Percentiles rank a stretch among this genome's conserved stretches.
Evolutionary conservation across 106 monocot species (phyloP).

Genomic region (Xerophyta viscosa): DNA sequence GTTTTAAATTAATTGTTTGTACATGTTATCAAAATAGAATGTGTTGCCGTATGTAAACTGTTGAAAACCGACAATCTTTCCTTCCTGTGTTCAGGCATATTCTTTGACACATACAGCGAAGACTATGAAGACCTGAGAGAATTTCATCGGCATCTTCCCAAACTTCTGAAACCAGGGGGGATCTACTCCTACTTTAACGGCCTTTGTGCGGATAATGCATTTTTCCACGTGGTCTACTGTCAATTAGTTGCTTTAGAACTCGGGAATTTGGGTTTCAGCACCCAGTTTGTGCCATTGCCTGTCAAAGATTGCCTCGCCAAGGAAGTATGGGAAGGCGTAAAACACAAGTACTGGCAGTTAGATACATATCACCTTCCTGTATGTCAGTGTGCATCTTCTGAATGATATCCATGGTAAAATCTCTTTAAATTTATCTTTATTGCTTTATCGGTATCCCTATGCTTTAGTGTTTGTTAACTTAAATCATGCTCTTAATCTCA

Average conservation of each 20-base stretch:
- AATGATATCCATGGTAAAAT: constrained; percentile 29
- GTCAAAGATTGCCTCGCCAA: constrained; percentile 77
- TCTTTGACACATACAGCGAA: constrained; percentile 96
- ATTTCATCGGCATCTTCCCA: constrained; percentile 81
- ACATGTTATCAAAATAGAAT: too few species aligned
- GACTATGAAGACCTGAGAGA: constrained; percentile 90
- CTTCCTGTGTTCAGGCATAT: constrained; percentile 49
- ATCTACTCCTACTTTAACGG: constrained; percentile 98
- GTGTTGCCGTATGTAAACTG: too few species aligned
- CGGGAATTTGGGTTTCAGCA: constrained; percentile 61
- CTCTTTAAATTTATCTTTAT: too few species aligned
- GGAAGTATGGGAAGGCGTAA: constrained; percentile 81
- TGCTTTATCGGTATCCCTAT: too few species aligned
- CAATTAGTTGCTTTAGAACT: constrained; percentile 87
- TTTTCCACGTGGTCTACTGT: constrained; percentile 94
- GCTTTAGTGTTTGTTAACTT: too few species aligned
- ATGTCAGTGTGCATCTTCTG: constrained; percentile 43
- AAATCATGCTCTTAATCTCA: too few species aligned
- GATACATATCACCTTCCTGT: constrained; percentile 95
- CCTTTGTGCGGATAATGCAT: constrained; percentile 84
- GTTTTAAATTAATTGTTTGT: too few species aligned
- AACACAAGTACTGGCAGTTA: constrained; percentile 93
- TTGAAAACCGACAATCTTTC: not conserved
- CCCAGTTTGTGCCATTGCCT: constrained; percentile 85
- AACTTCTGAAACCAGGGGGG: constrained; percentile 72